A percentile compares a stretch with the other conserved stretches of the same genome.
Conservation (phyloP, 1,284 basidiomycete species). For the Wolfiporia cocos region DNA sequence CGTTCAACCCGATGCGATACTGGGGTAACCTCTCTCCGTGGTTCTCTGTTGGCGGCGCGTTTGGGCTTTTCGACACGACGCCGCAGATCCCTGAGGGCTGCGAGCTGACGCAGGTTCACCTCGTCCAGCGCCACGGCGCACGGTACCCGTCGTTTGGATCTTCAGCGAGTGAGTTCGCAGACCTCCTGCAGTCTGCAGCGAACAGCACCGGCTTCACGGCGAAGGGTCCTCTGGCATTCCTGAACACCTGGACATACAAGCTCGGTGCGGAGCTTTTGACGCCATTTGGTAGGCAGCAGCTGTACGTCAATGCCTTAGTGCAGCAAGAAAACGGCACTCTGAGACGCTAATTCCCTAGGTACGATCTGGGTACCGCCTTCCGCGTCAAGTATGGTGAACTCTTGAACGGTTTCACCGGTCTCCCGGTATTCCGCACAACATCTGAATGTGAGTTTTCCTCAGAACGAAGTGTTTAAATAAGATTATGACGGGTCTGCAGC, state of each 20-base stretch:
- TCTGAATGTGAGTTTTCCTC: conserved; percentile 32
- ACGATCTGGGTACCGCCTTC: conserved; percentile 42
- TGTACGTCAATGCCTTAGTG: conserved; percentile 33
- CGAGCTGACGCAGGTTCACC: conserved; percentile 43
- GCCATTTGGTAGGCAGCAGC: conserved; percentile 48
- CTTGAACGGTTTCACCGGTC: conserved; percentile 42
- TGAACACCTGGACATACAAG: conserved; percentile 49
- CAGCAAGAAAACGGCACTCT: no score
- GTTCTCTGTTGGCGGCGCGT: conserved; percentile 43
- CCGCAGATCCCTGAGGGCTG: conserved; percentile 45
- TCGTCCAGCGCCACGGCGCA: conserved; percentile 52
- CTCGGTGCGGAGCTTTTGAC: conserved; percentile 54
- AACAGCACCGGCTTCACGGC: conserved; percentile 32
- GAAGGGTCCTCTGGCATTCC: conserved; percentile 42
- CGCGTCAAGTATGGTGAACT: conserved; percentile 52
- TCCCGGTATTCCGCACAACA: conserved; percentile 59
- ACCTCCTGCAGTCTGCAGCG: conserved; percentile 30
- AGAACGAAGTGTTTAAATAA: neutral
- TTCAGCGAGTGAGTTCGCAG: conserved; percentile 34
- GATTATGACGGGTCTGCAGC: conserved; percentile 14
- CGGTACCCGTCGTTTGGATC: conserved; percentile 40
- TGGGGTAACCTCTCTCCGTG: conserved; percentile 57
- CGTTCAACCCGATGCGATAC: conserved; percentile 25
- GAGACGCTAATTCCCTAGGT: conserved; percentile 29
- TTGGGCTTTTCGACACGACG: conserved; percentile 46